phyloP scores from a whole-genome alignment of 106 monocot species.

The Phalaenopsis equestris region DNA sequence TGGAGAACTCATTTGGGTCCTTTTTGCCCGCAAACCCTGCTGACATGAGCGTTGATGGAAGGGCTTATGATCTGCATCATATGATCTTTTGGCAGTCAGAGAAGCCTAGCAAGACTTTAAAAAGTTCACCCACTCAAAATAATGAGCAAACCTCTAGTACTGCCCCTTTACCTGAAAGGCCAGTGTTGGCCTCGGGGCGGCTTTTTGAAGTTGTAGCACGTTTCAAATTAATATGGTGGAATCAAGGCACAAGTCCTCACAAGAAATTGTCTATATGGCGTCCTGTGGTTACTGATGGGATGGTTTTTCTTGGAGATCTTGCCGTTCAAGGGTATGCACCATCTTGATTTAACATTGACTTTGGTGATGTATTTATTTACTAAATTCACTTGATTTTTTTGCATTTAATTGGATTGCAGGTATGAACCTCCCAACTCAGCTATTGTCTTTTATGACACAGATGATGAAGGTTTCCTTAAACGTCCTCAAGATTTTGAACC shows the following conservation, averaged over 20 bases:
- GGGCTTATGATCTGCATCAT: constrained; percentile 80
- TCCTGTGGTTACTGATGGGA: constrained; percentile 63
- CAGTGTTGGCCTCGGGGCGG: constrained; percentile 38
- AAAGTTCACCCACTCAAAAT: constrained; percentile 15
- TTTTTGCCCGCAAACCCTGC: constrained; percentile 55
- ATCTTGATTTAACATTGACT: neutral
- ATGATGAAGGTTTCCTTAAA: constrained; percentile 55
- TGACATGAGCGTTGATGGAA: constrained; percentile 33
- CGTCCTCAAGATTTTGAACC: constrained; percentile 62
- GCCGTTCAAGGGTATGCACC: constrained; percentile 72
- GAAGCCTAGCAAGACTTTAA: constrained; percentile 12
- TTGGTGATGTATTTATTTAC: neutral
- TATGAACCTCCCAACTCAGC: constrained; percentile 88
- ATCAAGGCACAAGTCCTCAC: constrained; percentile 43
- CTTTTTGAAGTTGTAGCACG: constrained; percentile 67
- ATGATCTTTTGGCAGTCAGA: constrained; percentile 37
- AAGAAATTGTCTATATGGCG: constrained; percentile 95
- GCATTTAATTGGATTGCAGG: constrained; percentile 30
- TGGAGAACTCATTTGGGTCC: constrained; percentile 87
- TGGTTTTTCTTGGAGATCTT: constrained; percentile 88
- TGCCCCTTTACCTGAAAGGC: constrained; percentile 28
- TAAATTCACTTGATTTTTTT: neutral
- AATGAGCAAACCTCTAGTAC: constrained; percentile 15
- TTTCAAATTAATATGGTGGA: constrained; percentile 91
- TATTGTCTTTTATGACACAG: constrained; percentile 53